Percentiles rank a stretch among this genome's conserved stretches.
Evolutionary conservation across 2,329 filamentous ascomycete species (phyloP).

Genomic region (Verticillium klebahnii): DNA sequence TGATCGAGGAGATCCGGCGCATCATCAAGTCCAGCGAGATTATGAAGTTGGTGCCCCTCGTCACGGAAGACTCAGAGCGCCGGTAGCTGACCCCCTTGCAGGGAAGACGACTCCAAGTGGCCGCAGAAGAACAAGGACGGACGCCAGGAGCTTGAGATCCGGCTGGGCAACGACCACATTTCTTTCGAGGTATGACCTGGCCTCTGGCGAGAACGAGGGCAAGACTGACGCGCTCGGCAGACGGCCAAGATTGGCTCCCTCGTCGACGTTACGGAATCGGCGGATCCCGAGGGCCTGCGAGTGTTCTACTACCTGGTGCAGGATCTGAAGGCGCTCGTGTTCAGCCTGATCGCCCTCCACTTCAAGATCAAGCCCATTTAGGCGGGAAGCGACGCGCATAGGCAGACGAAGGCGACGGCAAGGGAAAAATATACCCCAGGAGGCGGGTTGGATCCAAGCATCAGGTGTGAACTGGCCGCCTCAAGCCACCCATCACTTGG

Average conservation of each 20-base stretch:
- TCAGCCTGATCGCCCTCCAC: slow-evolving; percentile 92
- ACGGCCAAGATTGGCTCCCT: slow-evolving; percentile 97
- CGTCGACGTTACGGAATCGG: slow-evolving; percentile 93
- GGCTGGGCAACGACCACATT: slow-evolving; percentile 91
- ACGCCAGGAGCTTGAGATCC: slow-evolving; percentile 91
- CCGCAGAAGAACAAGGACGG: slow-evolving; percentile 99
- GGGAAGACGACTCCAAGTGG: slow-evolving; percentile 98
- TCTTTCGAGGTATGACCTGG: slow-evolving; percentile 77
- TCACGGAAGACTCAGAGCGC: slow-evolving; percentile 16
- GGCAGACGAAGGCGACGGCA: background rate
- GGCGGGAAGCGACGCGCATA: slow-evolving; percentile 9
- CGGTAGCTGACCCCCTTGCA: slow-evolving; percentile 28
- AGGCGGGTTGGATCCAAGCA: background rate
- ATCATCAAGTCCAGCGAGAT: slow-evolving; percentile 98
- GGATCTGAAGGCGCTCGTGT: slow-evolving; percentile 92
- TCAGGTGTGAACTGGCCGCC: background rate
- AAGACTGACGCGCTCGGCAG: slow-evolving; percentile 38
- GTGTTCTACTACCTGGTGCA: slow-evolving; percentile 99
- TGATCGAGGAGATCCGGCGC: slow-evolving; percentile 92
- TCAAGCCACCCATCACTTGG: background rate
- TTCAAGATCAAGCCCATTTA: slow-evolving; percentile 90
- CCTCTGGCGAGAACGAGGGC: background rate
- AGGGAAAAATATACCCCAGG: slow-evolving; percentile 19
- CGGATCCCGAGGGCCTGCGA: slow-evolving; percentile 89
- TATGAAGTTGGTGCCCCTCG: slow-evolving; percentile 65